phyloP scores from a whole-genome alignment of 2,329 filamentous ascomycete genomes.

The Claviceps cyperi region DNA sequence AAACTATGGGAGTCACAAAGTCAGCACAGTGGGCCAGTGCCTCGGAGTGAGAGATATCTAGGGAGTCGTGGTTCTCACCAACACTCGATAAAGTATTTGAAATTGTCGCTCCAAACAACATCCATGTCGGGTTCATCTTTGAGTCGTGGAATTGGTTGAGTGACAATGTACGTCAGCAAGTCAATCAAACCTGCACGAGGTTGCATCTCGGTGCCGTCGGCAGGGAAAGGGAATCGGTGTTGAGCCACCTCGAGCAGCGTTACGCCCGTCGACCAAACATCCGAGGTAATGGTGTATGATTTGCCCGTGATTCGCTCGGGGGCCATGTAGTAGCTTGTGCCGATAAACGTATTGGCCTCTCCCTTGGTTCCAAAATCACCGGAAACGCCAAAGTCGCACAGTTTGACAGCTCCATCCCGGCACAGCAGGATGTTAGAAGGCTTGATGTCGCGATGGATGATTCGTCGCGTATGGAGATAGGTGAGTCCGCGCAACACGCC shows the following conservation, averaged over 20 bases:
- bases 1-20: conserved; percentile 41
- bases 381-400: conserved; percentile 96
- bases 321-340: conserved; percentile 98
- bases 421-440: conserved; percentile 93
- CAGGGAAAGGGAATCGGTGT: conserved; percentile 94
- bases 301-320: conserved; percentile 95
- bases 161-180: conserved; percentile 90
- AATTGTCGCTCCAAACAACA: conserved; percentile 91
- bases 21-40: conserved; percentile 10
- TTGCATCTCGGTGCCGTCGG: conserved; percentile 90
- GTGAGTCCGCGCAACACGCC: conserved; percentile 87
- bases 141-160: conserved; percentile 84
- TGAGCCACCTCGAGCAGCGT: conserved; percentile 98
- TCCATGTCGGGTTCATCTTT: conserved; percentile 86
- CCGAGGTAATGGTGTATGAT: conserved; percentile 95
- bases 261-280: conserved; percentile 95
- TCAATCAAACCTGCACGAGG: conserved; percentile 87
- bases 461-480: conserved; percentile 88
- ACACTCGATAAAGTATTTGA: conserved; percentile 99
- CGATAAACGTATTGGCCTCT: conserved; percentile 97
- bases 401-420: conserved; percentile 83
- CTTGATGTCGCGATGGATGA: conserved; percentile 98
- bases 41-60: background rate
- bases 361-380: conserved; percentile 98
- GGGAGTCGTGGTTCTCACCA: conserved; percentile 53